These are phyloP conservation scores for Arabidopsis lyrata DNA, from an alignment of 441 rosid genomes.

Conservation along the genomic window DNA sequence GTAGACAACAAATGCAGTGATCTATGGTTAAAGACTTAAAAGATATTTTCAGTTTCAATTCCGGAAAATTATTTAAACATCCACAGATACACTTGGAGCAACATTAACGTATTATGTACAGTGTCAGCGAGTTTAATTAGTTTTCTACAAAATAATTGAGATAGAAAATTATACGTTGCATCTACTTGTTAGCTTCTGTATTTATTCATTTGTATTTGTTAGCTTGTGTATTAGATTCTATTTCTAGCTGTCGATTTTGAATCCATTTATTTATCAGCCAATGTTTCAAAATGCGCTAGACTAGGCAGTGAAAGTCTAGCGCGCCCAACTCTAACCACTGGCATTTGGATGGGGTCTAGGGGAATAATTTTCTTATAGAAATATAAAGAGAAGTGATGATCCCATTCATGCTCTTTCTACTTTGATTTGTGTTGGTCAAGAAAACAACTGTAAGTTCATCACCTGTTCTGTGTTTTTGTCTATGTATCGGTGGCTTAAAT, in stretches of 20 bases:
- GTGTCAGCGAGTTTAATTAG: neutral
- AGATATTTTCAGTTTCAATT: conserved; percentile 7
- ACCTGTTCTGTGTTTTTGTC: neutral
- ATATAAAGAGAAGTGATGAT: too few species aligned
- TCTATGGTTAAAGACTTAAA: conserved; percentile 14
- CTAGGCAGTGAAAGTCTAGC: neutral
- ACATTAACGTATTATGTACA: neutral
- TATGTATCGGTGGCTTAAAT: neutral
- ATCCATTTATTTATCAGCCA: neutral
- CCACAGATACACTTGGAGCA: neutral
- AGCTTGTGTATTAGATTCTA: neutral
- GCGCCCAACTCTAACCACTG: too few species aligned
- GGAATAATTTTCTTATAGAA: too few species aligned
- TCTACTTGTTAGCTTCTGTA: neutral
- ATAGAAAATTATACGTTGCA: neutral
- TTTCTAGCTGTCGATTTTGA: neutral
- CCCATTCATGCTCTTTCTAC: neutral
- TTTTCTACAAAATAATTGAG: neutral
- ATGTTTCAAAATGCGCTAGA: neutral
- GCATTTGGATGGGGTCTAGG: too few species aligned
- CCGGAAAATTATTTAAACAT: neutral
- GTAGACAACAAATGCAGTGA: conserved; percentile 7
- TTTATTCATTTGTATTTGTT: neutral
- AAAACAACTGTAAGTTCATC: neutral
- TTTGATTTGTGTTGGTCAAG: neutral